Conservation (phyloP, 2,329 filamentous ascomycete species). For the Tolypocladium endophyticum region DNA sequence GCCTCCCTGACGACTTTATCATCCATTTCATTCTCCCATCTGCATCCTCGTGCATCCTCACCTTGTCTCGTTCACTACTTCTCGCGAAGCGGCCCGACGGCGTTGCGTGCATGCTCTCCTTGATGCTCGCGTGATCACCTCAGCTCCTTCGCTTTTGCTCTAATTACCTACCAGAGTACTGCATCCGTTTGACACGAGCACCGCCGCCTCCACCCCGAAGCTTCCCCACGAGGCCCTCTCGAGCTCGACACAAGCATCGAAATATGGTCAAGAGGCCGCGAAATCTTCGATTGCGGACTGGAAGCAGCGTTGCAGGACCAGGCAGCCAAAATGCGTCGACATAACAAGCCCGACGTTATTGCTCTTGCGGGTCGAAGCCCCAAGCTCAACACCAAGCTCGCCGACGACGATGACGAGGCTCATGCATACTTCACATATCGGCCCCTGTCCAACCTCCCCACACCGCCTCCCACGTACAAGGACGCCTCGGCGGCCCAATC, state of each 20-base stretch:
- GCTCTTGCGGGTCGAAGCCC: neutral
- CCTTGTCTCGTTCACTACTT: neutral
- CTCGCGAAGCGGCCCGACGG: neutral
- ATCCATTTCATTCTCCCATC: neutral
- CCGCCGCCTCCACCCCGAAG: too few species aligned
- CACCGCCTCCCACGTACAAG: conserved; percentile 47
- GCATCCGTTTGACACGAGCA: neutral
- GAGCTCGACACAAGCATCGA: neutral
- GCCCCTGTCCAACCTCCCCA: conserved; percentile 57
- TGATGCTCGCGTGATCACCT: neutral
- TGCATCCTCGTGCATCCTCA: neutral
- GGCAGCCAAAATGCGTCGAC: conserved; percentile 2
- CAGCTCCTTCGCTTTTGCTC: neutral
- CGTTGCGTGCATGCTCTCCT: neutral
- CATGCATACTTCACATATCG: conserved; percentile 54
- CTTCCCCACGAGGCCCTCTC: neutral
- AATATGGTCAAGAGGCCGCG: conserved; percentile 6
- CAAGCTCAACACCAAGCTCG: neutral
- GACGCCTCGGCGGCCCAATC: conserved; percentile 32
- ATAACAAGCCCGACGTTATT: neutral
- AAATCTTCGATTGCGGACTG: neutral
- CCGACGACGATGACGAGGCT: conserved; percentile 27
- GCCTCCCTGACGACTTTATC: neutral
- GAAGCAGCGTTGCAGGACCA: conserved; percentile 2
- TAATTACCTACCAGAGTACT: neutral